A percentile compares a stretch with the other conserved stretches of the same genome.
Conservation (phyloP, 177 flowering plant species). For the Tripterygium wilfordii region DNA sequence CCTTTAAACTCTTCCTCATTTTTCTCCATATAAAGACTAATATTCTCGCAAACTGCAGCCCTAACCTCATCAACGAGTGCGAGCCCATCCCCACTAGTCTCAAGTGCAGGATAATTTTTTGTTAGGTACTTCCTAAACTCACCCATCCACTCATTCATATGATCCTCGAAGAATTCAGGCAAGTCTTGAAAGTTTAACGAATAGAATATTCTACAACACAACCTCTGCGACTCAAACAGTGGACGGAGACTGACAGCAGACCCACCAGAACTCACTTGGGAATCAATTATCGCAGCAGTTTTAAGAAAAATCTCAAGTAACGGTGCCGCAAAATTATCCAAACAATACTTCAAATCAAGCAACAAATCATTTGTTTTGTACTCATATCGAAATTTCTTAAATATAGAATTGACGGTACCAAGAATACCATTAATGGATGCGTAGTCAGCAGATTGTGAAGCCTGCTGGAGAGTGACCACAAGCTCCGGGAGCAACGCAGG, state of each 20-base stretch:
- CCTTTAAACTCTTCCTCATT: constrained; percentile 82
- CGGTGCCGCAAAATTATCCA: constrained; percentile 73
- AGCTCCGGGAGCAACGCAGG: constrained; percentile 73
- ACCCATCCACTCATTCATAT: constrained; percentile 88
- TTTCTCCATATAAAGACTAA: constrained; percentile 86
- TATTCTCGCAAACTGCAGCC: constrained; percentile 88
- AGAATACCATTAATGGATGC: constrained; percentile 73
- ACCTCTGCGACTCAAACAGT: constrained; percentile 71
- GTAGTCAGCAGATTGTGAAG: constrained; percentile 43
- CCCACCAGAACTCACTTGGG: constrained; percentile 29
- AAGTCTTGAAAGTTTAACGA: constrained; percentile 86
- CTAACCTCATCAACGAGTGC: constrained; percentile 66
- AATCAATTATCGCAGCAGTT: constrained; percentile 48
- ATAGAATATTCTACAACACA: constrained; percentile 82
- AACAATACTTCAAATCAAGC: constrained; percentile 79
- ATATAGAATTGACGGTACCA: constrained; percentile 71
- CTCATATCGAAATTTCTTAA: constrained; percentile 76
- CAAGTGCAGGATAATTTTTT: constrained; percentile 45
- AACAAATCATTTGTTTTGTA: constrained; percentile 70
- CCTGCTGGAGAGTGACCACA: constrained; percentile 39
- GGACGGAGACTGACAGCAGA: constrained; percentile 32
- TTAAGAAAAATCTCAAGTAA: constrained; percentile 58
- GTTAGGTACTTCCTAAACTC: constrained; percentile 72
- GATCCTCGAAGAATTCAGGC: constrained; percentile 92
- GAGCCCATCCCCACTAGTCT: constrained; percentile 49